Evolutionary conservation across 192 early-diverging fungal genomes (phyloP).

Genomic region (Podila epigama): DNA sequence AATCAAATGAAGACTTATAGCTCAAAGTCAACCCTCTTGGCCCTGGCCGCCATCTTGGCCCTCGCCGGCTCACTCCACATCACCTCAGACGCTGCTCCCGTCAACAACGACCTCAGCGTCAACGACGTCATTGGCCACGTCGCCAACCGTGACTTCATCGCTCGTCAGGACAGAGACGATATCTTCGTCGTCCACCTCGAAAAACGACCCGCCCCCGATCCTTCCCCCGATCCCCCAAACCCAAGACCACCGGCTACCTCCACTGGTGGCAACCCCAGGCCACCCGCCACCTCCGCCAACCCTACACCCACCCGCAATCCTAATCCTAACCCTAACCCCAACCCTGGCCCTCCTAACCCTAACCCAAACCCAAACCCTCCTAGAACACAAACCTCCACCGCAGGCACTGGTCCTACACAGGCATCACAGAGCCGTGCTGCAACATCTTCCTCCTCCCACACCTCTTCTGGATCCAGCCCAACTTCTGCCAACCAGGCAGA

Average conservation of each 20-base stretch:
- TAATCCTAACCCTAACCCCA: neutral
- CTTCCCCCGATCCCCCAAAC: neutral
- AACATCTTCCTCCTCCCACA: no score
- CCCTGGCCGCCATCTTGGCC: slow-evolving; percentile 16
- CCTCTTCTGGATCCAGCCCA: no score
- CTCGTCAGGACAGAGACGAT: neutral
- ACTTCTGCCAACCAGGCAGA: neutral
- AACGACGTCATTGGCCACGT: neutral
- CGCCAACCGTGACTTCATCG: no score
- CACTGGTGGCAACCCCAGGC: neutral
- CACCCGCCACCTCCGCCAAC: neutral
- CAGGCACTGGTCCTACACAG: neutral
- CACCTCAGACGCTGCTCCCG: slow-evolving; percentile 10
- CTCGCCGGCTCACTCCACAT: slow-evolving; percentile 3
- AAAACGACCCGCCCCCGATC: neutral
- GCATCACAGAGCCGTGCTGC: no score
- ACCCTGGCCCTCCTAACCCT: neutral
- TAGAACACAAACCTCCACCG: neutral
- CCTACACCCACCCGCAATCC: neutral
- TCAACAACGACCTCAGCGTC: neutral
- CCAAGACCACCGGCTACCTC: neutral
- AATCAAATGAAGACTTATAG: slow-evolving; percentile 28
- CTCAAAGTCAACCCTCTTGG: neutral
- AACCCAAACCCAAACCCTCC: neutral
- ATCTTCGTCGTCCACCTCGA: neutral